phyloP scores from a whole-genome alignment of 768 basidiomycete genomes.

The Filobasidium wieringae region DNA sequence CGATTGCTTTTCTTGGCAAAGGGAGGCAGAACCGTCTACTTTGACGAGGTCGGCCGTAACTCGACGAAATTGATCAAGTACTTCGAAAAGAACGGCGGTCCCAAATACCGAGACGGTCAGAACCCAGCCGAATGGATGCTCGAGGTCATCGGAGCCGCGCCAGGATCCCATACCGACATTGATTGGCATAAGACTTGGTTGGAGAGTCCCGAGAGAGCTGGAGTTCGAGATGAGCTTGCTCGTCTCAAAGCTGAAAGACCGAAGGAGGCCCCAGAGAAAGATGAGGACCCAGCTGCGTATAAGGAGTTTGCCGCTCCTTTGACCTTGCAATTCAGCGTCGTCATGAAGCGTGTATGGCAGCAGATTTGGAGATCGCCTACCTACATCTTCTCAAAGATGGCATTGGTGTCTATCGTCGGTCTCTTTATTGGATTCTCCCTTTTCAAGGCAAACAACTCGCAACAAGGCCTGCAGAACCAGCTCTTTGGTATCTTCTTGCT shows the following conservation, averaged over 20 bases:
- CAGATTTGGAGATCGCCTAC: constrained; percentile 41
- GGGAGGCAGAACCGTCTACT: constrained; percentile 88
- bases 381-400: constrained; percentile 40
- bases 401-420: constrained; percentile 17
- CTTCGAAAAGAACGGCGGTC: constrained; percentile 61
- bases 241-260: constrained; percentile 44
- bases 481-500: constrained; percentile 30
- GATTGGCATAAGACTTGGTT: constrained; percentile 59
- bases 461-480: constrained; percentile 37
- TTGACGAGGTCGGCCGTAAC: constrained; percentile 71
- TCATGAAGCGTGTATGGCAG: constrained; percentile 31
- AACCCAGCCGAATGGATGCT: constrained; percentile 54
- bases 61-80: constrained; percentile 59
- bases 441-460: constrained; percentile 37
- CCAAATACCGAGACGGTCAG: constrained; percentile 44
- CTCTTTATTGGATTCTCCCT: constrained; percentile 38
- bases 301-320: constrained; percentile 30
- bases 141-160: constrained; percentile 69
- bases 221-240: constrained; percentile 47
- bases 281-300: constrained; percentile 33
- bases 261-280: not conserved
- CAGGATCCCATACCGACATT: constrained; percentile 50
- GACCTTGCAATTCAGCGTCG: constrained; percentile 21
- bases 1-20: constrained; percentile 47
- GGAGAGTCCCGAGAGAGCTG: constrained; percentile 47